These are phyloP conservation scores for Astrephomene gubernaculifera DNA, from an alignment of 139 green algal species.

Conservation along the genomic window DNA sequence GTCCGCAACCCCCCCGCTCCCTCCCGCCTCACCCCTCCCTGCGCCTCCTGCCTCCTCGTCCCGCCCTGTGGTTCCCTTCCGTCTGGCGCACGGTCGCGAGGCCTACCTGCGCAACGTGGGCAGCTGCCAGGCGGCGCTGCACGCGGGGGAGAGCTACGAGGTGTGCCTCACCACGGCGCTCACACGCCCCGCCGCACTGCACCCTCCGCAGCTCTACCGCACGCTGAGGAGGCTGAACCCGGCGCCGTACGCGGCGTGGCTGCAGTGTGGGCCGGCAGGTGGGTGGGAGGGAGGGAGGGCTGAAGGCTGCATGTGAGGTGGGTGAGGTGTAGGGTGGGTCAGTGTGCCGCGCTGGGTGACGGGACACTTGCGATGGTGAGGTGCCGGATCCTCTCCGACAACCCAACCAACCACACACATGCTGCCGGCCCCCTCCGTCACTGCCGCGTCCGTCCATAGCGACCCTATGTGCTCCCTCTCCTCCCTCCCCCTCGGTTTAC, in stretches of 20 bases:
- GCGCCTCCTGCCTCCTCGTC: background rate
- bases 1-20: too few species aligned
- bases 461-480: too few species aligned
- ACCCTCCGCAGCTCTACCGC: constrained; percentile 78
- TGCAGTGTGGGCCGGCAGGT: constrained; percentile 71
- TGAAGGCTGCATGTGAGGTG: too few species aligned
- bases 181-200: background rate
- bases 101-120: constrained; percentile 85
- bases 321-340: too few species aligned
- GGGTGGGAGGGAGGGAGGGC: background rate
- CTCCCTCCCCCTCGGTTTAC: too few species aligned
- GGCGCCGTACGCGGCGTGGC: constrained; percentile 93
- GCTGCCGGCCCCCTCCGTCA: too few species aligned
- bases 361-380: too few species aligned
- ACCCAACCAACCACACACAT: too few species aligned
- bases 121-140: constrained; percentile 79
- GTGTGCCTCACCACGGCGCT: constrained; percentile 94
- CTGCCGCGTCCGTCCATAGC: too few species aligned
- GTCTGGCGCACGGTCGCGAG: constrained; percentile 56
- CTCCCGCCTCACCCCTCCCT: too few species aligned
- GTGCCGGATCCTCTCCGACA: too few species aligned
- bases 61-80: constrained; percentile 51
- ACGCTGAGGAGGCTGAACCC: constrained; percentile 91
- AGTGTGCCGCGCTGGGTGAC: too few species aligned
- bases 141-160: constrained; percentile 95